Conservation (phyloP, 1,284 basidiomycete genomes). For the Ustilago curta region DNA sequence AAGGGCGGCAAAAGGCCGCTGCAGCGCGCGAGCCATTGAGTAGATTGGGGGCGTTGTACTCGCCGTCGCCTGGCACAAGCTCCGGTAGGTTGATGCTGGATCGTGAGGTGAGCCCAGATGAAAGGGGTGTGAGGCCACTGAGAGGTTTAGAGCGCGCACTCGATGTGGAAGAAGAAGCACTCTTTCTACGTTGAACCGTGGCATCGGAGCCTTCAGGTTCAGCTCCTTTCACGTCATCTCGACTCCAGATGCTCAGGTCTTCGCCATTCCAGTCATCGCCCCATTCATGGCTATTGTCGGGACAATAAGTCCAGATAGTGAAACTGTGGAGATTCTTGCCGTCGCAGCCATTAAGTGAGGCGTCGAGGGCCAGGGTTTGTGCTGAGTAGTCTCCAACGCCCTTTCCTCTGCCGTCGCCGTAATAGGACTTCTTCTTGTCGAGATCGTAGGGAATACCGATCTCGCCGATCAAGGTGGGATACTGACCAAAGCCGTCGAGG, state of each 20-base stretch:
- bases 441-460: slow-evolving; percentile 94
- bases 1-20: slow-evolving; percentile 60
- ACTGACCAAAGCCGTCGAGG: slow-evolving; percentile 74
- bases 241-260: slow-evolving; percentile 86
- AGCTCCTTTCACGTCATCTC: slow-evolving; percentile 75
- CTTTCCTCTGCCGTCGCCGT: slow-evolving; percentile 54
- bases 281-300: slow-evolving; percentile 82
- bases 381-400: slow-evolving; percentile 76
- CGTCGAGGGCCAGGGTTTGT: slow-evolving; percentile 89
- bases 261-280: slow-evolving; percentile 97
- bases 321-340: slow-evolving; percentile 84
- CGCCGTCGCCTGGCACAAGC: slow-evolving; percentile 22
- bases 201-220: slow-evolving; percentile 13
- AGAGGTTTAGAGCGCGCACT: slow-evolving; percentile 15
- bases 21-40: slow-evolving; percentile 57
- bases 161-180: slow-evolving; percentile 12
- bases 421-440: slow-evolving; percentile 83
- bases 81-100: slow-evolving; percentile 27
- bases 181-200: background rate
- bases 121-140: slow-evolving; percentile 19
- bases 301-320: slow-evolving; percentile 91
- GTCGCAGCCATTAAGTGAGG: slow-evolving; percentile 88
- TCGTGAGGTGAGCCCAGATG: slow-evolving; percentile 11
- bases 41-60: slow-evolving; percentile 32
- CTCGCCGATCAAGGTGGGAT: slow-evolving; percentile 93